Evolutionary conservation across 495 filamentous ascomycete genomes (phyloP), one percentile per base, ranked within the genome.

Genomic region (Podospora bellae-mahoneyi): DNA sequence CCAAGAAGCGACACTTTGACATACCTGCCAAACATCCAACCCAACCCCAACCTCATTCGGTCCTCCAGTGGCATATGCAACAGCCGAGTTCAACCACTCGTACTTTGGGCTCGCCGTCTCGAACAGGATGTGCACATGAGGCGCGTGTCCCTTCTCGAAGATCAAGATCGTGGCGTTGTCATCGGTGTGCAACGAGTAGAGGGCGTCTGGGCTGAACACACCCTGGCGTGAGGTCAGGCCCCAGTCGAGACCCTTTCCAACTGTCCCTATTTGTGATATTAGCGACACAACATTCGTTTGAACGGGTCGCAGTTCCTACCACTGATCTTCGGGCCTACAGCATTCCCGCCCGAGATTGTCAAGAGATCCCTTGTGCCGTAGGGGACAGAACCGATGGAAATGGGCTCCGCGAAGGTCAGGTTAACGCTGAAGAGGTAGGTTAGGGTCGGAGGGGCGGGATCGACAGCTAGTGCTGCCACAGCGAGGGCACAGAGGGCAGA

Each of bases 1-100:
- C 7, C 7, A 58, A 19, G 23, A 58, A 58, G 4, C 6, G 23
- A n/a, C 1, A 23, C 23, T 4, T 18, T 4, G 23, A 66, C 69
- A 27, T 48, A 72, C 71, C 68, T 86, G 68, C 72, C 72, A 73
- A 20, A 73, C 65, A 66, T 73, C 69, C 61, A 73, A 44, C 19
- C 58, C 66, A 15, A 73, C 65, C 0, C 69, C 72, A 27, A 5
- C 55, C 2, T 44, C 72, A 34, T 20, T 67, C 9, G 72, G 72
- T 3, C 60, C 69, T 18, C 72, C 72, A 6, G 64, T 69, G 2
- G 72, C 72, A 32, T 70, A 70, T 10, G 63, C 70, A 16, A 68
- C 67, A 19, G 67, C 60, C 23, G 16, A 68, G 66, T 72, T 74
- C 56, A 74, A 30, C 67, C 68, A 73, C 23, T 68, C 63, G 32